Conservation (phyloP, 192 early-diverging fungal genomes). For the Martensiomyces pterosporus region DNA sequence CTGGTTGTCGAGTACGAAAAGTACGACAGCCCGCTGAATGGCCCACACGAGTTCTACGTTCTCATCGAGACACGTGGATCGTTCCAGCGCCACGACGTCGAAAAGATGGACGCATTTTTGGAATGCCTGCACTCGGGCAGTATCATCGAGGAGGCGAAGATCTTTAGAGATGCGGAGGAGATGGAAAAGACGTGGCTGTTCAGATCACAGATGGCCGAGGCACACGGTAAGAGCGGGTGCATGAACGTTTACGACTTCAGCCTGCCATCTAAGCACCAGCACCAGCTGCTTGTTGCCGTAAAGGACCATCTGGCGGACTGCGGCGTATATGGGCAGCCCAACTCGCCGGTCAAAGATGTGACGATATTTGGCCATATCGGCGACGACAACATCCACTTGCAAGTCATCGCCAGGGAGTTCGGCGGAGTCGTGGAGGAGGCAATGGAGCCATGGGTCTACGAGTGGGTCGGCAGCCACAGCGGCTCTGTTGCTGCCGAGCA, state of each 20-base stretch:
- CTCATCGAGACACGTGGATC: constrained; percentile 92
- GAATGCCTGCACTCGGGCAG: constrained; percentile 10
- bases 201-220: constrained; percentile 45
- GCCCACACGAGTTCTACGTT: constrained; percentile 50
- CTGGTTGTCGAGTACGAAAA: constrained; percentile 54
- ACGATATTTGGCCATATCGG: constrained; percentile 96
- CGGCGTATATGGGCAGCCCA: constrained; percentile 33
- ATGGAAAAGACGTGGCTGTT: constrained; percentile 42
- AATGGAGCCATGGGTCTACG: constrained; percentile 87
- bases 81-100: constrained; percentile 85
- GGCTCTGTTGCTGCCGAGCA: constrained; percentile 86
- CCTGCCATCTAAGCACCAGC: constrained; percentile 35
- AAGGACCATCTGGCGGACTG: constrained; percentile 18
- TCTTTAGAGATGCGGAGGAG: constrained; percentile 16
- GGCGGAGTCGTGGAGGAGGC: constrained; percentile 57
- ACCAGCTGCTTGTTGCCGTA: constrained; percentile 28
- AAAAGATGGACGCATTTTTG: constrained; percentile 53
- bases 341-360: constrained; percentile 60
- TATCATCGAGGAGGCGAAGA: constrained; percentile 13
- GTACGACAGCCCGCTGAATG: constrained; percentile 16
- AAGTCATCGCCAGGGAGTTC: constrained; percentile 69
- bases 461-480: constrained; percentile 65
- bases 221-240: constrained; percentile 43
- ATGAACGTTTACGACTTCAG: constrained; percentile 51
- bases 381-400: constrained; percentile 94